Conservation (phyloP, 2,329 filamentous ascomycete genomes). For the Venturia effusa region DNA sequence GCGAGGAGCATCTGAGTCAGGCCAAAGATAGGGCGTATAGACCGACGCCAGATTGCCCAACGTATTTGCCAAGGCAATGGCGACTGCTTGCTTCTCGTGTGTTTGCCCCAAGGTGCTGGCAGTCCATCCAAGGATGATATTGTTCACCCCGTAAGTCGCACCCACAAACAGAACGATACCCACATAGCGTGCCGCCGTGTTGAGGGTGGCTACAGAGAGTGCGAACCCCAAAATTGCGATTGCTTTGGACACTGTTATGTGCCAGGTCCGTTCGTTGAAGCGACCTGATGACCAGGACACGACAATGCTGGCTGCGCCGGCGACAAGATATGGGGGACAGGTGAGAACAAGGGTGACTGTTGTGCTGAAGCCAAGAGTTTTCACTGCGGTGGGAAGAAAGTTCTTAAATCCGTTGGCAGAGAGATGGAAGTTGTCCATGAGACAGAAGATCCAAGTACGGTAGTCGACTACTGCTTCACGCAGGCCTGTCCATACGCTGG, state of each 20-base stretch:
- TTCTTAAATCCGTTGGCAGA: background rate
- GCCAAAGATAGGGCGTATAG: conserved; percentile 17
- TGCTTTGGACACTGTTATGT: background rate
- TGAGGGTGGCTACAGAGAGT: conserved; percentile 13
- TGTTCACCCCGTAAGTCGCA: background rate
- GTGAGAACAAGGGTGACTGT: conserved; percentile 4
- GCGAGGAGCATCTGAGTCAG: background rate
- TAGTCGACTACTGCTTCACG: background rate
- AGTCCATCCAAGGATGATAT: conserved; percentile 21
- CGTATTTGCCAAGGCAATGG: conserved; percentile 32
- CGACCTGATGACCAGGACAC: conserved; percentile 12
- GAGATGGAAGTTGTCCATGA: background rate
- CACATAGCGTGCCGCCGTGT: conserved; percentile 15
- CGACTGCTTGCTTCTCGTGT: conserved; percentile 32
- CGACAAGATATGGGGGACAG: conserved; percentile 2
- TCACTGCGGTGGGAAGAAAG: conserved; percentile 3
- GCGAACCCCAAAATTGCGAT: conserved; percentile 13
- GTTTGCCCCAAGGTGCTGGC: conserved; percentile 31
- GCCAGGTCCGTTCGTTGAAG: conserved; percentile 10
- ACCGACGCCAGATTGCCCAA: conserved; percentile 30
- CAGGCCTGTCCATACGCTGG: background rate
- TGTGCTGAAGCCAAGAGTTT: background rate
- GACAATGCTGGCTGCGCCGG: conserved; percentile 5
- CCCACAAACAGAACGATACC: background rate
- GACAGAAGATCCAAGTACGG: background rate